Evolutionary conservation across 2,329 filamentous ascomycete genomes (phyloP), one percentile per base, ranked within the genome.

Genomic region (Fusarium tupiense): DNA sequence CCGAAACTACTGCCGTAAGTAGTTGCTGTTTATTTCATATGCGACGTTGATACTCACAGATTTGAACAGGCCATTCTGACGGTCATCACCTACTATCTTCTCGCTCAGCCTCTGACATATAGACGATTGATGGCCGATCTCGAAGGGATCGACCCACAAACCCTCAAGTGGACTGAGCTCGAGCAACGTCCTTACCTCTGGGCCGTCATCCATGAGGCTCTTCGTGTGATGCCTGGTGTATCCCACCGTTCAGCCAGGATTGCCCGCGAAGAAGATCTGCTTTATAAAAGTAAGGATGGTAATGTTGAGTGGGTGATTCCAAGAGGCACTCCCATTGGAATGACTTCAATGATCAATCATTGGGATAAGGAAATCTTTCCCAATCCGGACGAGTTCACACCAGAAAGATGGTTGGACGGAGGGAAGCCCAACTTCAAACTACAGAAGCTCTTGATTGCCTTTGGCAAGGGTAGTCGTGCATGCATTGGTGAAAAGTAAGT

Each of bases 1-100:
- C 82, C 0, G 84, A 86, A 68, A 86, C 81, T 4, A 80, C 76
- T 12, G 81, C 80, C 20, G 81, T 81, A 35, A 77, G 81, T n/a
- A 7, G 14, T 22, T 1, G 3, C 24, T 6, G 7, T 29, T 9
- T 3, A 7, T 38, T 5, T 9, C 14, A 0, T 2, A 16, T 2
- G 13, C 3, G 1, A 16, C 40, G 1, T 2, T 16, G 3, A 22
- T 6, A 22, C 24, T 67, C 17, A 40, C 17, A 11, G 8, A 2
- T 12, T 3, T 12, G 1, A 12, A 29, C 14, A 77, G 75, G 78
- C 80, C 68, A 70, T 81, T 0, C 62, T 84, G 4, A 75, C 77
- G 3, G 78, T 82, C 43, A 82, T 83, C 41, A 83, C 81, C 0
- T 84, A 80, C 53, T 76, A 81, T 57, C 75, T 84, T 3, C 76